Base-by-base conservation (phyloP, 2,329 filamentous ascomycete genomes). In the Penicillium sp. region DNA sequence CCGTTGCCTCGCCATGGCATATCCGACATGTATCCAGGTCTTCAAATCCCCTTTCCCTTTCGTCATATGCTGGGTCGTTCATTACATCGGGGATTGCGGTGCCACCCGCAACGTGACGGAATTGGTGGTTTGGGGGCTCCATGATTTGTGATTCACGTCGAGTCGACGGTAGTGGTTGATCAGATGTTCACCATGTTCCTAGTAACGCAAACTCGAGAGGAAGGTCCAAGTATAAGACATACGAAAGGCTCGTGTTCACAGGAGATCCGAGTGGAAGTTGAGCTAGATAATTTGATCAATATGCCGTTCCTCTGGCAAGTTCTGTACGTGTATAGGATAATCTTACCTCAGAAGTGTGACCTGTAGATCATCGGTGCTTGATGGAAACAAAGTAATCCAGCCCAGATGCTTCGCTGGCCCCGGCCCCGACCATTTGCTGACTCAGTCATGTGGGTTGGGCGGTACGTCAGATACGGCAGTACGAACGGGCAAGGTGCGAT, bases 11-110 rank as follows among this genome's bases (percentile, higher is more conserved):
- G 44, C 89, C 89, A 60, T 95, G 83, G 72, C 93, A 99, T 77
- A 99, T 99, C 53, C 93, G 86, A 76, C 93, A 99, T n/a, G 90
- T 95, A 65, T 95, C 88, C 49, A 80, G 78, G 46, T 87, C 84
- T 48, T 78, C 73, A 18, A 66, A 33, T 14, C 64, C 64, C 50
- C 62, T 71, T 29, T 67, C 65, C 55, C 70, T 71, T 38, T 62
- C 58, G 42, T 68, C 74, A 57, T 75, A 79, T 46, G 73, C 67
- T 39, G 77, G 75, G 58, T 82, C 78, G 65, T 81, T 81, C 80
- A 81, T 82, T 58, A 81, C 57, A 57, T 82, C 78, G 30, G 76
- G 74, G 18, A 65, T 64, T 22, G 60, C 41, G 12, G 58, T 41
- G 9, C 46, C 48, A 36, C 44, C 55, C 45, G 57, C 50, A 48